Base-by-base conservation (phyloP, 192 early-diverging fungal genomes). In the Podila verticillata region DNA sequence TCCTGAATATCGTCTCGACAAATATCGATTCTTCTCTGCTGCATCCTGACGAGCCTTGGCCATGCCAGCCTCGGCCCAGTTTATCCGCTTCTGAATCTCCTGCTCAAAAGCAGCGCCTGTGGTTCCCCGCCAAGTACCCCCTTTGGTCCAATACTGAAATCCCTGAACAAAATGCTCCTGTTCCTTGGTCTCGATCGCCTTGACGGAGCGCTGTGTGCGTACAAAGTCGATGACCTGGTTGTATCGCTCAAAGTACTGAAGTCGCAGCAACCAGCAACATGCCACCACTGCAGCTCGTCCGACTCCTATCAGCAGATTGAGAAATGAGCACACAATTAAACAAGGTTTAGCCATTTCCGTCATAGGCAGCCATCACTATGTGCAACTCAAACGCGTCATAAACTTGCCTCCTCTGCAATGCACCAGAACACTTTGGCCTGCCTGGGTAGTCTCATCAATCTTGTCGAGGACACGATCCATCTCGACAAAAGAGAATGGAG, bases 271-370 rank as follows among this genome's bases (percentile, higher is more conserved):
- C 83, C 88, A 92, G 58, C 93, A 95, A 68, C 92, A 92, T 0
- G 92, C 93, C 49, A 95, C 84, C n/a, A 95, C 65, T 4, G 91
- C 93, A 13, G 93, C 93, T 44, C 93, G 79, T 24, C 93, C 93
- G 29, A 95, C 87, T 31, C 93, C 92, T 89, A 36, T 4, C 12
- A 44, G 4, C 12, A 44, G 1, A 34, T 57, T 19, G 20, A 36
- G 9, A 66, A 51, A 63, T 20, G 56, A 22, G 48, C n/a, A 66
- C 31, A 68, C 61, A 63, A 39, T 54, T 71, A 44, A 49, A 29
- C 17, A 49, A 62, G 31, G 49, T 19, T 19, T 12, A 30, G 29
- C 6, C 10, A 31, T 61, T 48, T 51, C 49, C 15, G 35, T 61
- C 20, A 35, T 29, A n/a, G 26, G 20, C 22, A 44, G 17, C 39